Conservation (phyloP, 192 early-diverging fungal genomes). For the Coemansia sp. region DNA sequence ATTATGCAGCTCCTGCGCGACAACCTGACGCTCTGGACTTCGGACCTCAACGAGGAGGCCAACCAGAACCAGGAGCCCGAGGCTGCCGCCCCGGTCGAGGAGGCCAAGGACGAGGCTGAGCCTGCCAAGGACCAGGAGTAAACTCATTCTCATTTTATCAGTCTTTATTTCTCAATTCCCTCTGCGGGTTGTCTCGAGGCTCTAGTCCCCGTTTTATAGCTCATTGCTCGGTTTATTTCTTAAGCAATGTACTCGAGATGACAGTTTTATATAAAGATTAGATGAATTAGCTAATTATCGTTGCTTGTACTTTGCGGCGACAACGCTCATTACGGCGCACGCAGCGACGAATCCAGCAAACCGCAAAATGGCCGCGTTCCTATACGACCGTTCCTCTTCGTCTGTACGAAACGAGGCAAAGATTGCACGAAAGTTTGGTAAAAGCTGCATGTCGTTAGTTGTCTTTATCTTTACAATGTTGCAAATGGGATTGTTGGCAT, state of each 20-base stretch:
- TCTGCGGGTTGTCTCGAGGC: background rate
- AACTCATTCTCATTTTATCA: background rate
- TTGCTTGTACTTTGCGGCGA: slow-evolving; percentile 39
- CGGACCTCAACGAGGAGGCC: slow-evolving; percentile 69
- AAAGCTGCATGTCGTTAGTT: slow-evolving; percentile 23
- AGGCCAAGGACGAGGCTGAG: slow-evolving; percentile 19
- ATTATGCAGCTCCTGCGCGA: slow-evolving; percentile 98
- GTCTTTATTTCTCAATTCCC: slow-evolving; percentile 6
- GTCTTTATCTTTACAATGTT: background rate
- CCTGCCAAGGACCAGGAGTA: slow-evolving; percentile 16
- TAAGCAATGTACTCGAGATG: background rate
- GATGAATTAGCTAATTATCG: background rate
- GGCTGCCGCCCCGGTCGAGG: slow-evolving; percentile 14
- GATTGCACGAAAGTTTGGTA: slow-evolving; percentile 58
- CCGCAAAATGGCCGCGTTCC: slow-evolving; percentile 44
- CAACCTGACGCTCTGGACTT: slow-evolving; percentile 96
- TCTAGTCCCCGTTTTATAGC: background rate
- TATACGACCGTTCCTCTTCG: slow-evolving; percentile 51
- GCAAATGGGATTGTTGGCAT: background rate
- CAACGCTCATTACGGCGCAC: slow-evolving; percentile 51
- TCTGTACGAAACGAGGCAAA: slow-evolving; percentile 56
- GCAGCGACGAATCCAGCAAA: slow-evolving; percentile 51
- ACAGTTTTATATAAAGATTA: background rate
- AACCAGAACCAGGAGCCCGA: slow-evolving; percentile 27
- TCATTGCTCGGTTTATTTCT: background rate